These are phyloP conservation scores for Apophysomyces variabilis DNA, from an alignment of 371 early-diverging fungal genomes.

Conservation along the genomic window DNA sequence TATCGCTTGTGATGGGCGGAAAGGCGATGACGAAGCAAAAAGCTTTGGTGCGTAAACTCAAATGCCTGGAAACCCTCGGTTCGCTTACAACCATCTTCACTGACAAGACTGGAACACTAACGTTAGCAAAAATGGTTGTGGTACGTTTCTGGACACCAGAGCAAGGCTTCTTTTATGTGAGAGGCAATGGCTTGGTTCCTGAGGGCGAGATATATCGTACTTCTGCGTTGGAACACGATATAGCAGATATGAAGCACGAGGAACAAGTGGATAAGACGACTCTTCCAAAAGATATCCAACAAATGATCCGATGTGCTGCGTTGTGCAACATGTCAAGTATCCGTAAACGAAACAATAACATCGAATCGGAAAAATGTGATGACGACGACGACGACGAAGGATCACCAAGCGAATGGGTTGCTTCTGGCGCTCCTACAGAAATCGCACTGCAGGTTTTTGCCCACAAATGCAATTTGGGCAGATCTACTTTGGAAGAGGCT, in stretches of 20 bases:
- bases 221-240: slow-evolving; percentile 12
- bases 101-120: slow-evolving; percentile 73
- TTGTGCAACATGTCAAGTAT: slow-evolving; percentile 68
- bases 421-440: slow-evolving; percentile 72
- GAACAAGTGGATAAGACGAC: slow-evolving; percentile 22
- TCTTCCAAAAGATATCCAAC: slow-evolving; percentile 23
- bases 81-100: slow-evolving; percentile 91
- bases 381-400: slow-evolving; percentile 21
- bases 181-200: slow-evolving; percentile 68
- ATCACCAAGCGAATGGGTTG: slow-evolving; percentile 57
- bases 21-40: slow-evolving; percentile 44
- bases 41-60: slow-evolving; percentile 79
- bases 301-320: slow-evolving; percentile 53
- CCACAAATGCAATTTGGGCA: slow-evolving; percentile 64
- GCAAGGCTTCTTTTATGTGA: slow-evolving; percentile 64
- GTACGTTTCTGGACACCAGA: slow-evolving; percentile 72
- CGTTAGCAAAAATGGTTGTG: slow-evolving; percentile 75
- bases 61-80: slow-evolving; percentile 92
- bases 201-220: slow-evolving; percentile 61
- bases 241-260: slow-evolving; percentile 17
- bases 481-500: slow-evolving; percentile 48
- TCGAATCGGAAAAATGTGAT: slow-evolving; percentile 10
- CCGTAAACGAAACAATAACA: slow-evolving; percentile 24
- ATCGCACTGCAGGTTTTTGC: slow-evolving; percentile 79
- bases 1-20: slow-evolving; percentile 45